Evolutionary conservation across 2,329 filamentous ascomycete genomes (phyloP).

Genomic region (Colletotrichum siamense): DNA sequence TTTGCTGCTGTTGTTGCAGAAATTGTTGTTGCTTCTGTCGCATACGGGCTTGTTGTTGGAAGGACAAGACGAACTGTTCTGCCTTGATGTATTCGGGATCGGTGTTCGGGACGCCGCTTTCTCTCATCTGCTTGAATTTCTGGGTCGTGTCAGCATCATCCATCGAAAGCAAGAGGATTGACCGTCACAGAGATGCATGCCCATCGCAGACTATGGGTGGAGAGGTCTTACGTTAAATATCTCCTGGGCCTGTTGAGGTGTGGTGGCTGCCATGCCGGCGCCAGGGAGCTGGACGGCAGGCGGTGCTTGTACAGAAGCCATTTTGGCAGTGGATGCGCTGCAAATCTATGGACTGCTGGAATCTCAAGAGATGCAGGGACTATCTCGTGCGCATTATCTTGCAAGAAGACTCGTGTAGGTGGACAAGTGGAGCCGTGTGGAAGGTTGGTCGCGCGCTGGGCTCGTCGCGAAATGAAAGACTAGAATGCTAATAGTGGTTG

Average conservation of each 20-base stretch:
- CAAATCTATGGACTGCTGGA: constrained; percentile 20
- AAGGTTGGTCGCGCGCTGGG: constrained; percentile 19
- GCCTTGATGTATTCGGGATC: constrained; percentile 90
- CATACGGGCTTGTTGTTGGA: constrained; percentile 71
- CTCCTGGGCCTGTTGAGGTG: constrained; percentile 79
- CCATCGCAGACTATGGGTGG: neutral
- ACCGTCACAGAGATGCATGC: neutral
- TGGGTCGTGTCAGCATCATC: constrained; percentile 39
- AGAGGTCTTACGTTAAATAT: constrained; percentile 64
- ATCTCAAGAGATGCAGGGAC: constrained; percentile 21
- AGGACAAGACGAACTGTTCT: constrained; percentile 74
- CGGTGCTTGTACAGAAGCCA: constrained; percentile 82
- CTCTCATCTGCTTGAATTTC: constrained; percentile 91
- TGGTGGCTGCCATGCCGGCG: constrained; percentile 69
- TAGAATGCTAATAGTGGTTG: constrained; percentile 14
- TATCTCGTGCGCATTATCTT: constrained; percentile 24
- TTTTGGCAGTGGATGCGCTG: constrained; percentile 37
- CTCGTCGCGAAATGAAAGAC: constrained; percentile 24
- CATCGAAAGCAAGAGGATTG: neutral
- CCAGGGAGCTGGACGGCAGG: constrained; percentile 72
- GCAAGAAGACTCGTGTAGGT: neutral
- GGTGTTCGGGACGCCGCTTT: constrained; percentile 77
- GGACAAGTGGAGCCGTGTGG: constrained; percentile 11
- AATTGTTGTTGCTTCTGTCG: constrained; percentile 52
- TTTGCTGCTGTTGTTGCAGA: constrained; percentile 47